phyloP scores from a whole-genome alignment of 179 eudicot species.

The Amaranthus tricolor region DNA sequence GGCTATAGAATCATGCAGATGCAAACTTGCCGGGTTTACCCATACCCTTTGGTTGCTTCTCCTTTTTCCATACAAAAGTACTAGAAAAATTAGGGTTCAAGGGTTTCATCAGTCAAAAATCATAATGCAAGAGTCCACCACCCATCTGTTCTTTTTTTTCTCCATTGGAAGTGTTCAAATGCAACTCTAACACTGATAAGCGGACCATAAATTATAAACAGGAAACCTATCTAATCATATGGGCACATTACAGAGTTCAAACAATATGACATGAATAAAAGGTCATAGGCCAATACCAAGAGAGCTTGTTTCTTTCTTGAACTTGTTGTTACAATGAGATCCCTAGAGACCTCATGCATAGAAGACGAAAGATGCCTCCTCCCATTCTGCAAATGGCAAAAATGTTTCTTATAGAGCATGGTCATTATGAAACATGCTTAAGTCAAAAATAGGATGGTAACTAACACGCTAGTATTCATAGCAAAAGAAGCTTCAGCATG shows the following conservation, averaged over 20 bases:
- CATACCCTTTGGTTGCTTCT: not conserved
- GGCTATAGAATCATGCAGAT: not conserved
- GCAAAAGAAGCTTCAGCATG: not conserved
- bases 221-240: not conserved
- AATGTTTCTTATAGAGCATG: constrained; percentile 4
- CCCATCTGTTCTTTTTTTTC: not conserved
- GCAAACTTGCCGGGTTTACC: too few relatives aligned
- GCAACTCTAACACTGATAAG: not conserved
- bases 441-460: not conserved
- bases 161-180: not conserved
- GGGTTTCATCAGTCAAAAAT: not conserved
- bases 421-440: constrained; percentile 4
- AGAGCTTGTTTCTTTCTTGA: constrained; percentile 86
- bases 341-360: constrained; percentile 95
- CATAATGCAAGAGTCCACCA: not conserved
- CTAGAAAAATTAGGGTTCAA: not conserved
- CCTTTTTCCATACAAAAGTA: not conserved
- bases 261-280: not conserved
- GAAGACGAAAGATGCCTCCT: constrained; percentile 86
- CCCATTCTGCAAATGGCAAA: constrained; percentile 68
- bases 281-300: constrained; percentile 49
- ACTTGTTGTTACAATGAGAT: constrained; percentile 78
- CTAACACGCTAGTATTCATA: not conserved
- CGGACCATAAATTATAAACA: not conserved
- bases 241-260: not conserved